Evolutionary conservation across 352 stramenopile genomes (phyloP), one percentile per base, ranked within the genome.

Genomic region (Pythium grandisporangium): DNA sequence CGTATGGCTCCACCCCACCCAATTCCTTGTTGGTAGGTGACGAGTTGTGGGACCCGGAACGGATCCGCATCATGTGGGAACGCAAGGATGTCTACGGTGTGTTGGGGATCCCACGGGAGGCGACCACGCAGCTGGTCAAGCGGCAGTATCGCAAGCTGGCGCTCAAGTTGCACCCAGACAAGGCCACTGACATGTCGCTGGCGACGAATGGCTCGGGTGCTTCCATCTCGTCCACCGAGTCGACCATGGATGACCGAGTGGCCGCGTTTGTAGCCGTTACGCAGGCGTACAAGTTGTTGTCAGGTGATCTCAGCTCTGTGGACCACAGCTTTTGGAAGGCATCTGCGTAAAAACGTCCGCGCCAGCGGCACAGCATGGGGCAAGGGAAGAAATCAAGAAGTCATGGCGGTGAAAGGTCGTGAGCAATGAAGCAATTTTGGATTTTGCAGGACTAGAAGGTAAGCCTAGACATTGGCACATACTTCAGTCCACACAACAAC

Each of bases 71-170:
- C 42, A 89, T 89, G 76, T 89, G 72, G 76, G 70, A 84, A 16
- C 72, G 78, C 1, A 72, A 68, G 30, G 78, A 92, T 38, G 70
- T 85, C 26, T 74, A 85, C 35, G 78, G 75, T 8, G 78, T 92
- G 27, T 37, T 92, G 7, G 78, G 78, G 8, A 53, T 86, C 3
- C 71, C 75, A 1, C 68, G 70, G 12, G 70, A 85, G 19, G 75
- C 75, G 10, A 70, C 71, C 0, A 53, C 52, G 11, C 66, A 85
- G 45, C 61, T 81, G 48, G 82, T 92, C 47, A 92, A 92, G 60
- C 66, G 66, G 2, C 79, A 92, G 37, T 92, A 89, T 39, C 75
- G 79, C 16, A 88, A 86, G 45, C 61, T 92, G n/a, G 79, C 78
- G 42, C 57, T 92, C 26, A 89, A 89, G 48, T 51, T 92, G 40